These are phyloP conservation scores for Dionaea muscipula DNA, from an alignment of 179 eudicot species.

Conservation along the genomic window DNA sequence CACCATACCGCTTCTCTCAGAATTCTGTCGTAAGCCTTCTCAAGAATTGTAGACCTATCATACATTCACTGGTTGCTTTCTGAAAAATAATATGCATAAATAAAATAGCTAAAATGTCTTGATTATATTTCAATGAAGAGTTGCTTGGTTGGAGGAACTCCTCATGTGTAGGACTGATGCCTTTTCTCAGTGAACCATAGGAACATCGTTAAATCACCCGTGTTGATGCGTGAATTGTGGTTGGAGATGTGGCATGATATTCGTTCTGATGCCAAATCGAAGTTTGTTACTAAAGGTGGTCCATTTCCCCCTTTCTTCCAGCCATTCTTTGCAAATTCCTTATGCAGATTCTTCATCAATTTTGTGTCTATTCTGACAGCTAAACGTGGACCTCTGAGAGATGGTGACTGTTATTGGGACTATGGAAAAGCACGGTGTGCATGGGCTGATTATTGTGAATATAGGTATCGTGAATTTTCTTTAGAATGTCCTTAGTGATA, in stretches of 20 bases:
- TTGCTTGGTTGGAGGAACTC: not conserved
- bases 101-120: too few species aligned
- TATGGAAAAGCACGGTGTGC: constrained; percentile 97
- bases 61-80: too few species aligned
- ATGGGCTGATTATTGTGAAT: constrained; percentile 89
- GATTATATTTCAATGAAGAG: too few species aligned
- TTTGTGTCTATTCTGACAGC: constrained; percentile 23
- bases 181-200: constrained; percentile 71
- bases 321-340: not conserved
- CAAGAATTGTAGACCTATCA: too few species aligned
- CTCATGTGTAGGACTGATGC: constrained; percentile 8
- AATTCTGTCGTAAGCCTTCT: too few species aligned
- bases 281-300: constrained; percentile 81
- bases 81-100: too few species aligned
- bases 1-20: too few species aligned
- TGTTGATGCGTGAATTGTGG: constrained; percentile 89
- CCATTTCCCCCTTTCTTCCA: constrained; percentile 1
- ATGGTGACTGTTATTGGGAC: constrained; percentile 93
- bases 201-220: constrained; percentile 82
- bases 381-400: constrained; percentile 84
- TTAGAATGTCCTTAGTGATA: not conserved
- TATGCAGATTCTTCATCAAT: constrained; percentile 4
- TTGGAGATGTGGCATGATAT: constrained; percentile 97
- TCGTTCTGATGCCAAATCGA: constrained; percentile 62
- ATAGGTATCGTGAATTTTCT: constrained; percentile 39